A percentile compares a stretch with the other conserved stretches of the same genome.
These are phyloP conservation scores for Huntiella omanensis DNA, from an alignment of 2,329 filamentous ascomycete species.

Conservation along the genomic window DNA sequence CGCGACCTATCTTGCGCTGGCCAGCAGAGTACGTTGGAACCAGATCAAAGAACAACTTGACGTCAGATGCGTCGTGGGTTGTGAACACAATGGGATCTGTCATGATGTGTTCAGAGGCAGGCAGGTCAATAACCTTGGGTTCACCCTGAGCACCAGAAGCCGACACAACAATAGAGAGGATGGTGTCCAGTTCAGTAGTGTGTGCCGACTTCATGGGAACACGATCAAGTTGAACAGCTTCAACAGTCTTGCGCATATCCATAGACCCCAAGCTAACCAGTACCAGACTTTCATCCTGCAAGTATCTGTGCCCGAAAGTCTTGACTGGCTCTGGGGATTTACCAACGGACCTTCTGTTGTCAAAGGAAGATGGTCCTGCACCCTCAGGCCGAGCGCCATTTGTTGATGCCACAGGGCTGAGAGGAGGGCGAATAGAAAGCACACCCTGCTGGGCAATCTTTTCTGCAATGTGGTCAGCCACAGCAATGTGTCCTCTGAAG, in stretches of 20 bases:
- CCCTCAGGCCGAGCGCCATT: neutral
- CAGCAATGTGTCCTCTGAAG: slow-evolving; percentile 67
- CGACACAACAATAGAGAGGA: slow-evolving; percentile 76
- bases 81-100: slow-evolving; percentile 89
- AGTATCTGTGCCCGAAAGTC: slow-evolving; percentile 87
- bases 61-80: slow-evolving; percentile 55
- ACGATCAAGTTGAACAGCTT: slow-evolving; percentile 70
- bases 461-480: slow-evolving; percentile 45
- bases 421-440: slow-evolving; percentile 2
- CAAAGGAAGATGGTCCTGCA: slow-evolving; percentile 39
- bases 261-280: slow-evolving; percentile 86
- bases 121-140: slow-evolving; percentile 74
- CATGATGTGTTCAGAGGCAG: slow-evolving; percentile 80
- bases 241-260: slow-evolving; percentile 68
- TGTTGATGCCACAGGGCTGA: slow-evolving; percentile 11
- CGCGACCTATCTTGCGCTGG: slow-evolving; percentile 67
- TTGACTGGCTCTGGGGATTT: slow-evolving; percentile 63
- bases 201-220: slow-evolving; percentile 80
- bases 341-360: slow-evolving; percentile 36
- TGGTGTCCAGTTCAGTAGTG: slow-evolving; percentile 83
- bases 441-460: slow-evolving; percentile 14
- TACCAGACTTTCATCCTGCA: slow-evolving; percentile 74
- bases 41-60: slow-evolving; percentile 85
- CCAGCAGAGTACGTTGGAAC: slow-evolving; percentile 88
- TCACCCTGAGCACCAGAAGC: slow-evolving; percentile 73